Percentiles rank a stretch among this genome's conserved stretches.
Evolutionary conservation across 768 basidiomycete genomes (phyloP).

Genomic region (Fomitopsis pulvina): DNA sequence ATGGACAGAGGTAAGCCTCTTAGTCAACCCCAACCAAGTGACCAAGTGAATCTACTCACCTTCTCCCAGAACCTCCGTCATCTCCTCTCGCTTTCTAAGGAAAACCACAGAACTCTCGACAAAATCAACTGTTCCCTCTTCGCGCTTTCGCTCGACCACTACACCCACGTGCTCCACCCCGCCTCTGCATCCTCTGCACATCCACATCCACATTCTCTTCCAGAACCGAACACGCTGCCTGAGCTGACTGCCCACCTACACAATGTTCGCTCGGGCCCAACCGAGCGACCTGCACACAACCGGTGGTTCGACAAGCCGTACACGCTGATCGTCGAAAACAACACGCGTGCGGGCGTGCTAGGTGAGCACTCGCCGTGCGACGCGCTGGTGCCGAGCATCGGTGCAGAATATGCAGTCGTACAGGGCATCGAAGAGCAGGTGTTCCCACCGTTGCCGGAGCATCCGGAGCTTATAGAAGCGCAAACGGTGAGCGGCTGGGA

Average conservation of each 20-base stretch:
- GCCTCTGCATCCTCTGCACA: not conserved
- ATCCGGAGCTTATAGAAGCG: conserved; percentile 3
- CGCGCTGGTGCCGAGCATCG: conserved; percentile 83
- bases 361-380: conserved; percentile 92
- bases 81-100: conserved; percentile 59
- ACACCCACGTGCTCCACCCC: conserved; percentile 31
- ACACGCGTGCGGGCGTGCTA: conserved; percentile 75
- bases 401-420: conserved; percentile 75
- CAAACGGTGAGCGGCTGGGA: conserved; percentile 37
- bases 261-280: conserved; percentile 59
- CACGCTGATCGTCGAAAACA: conserved; percentile 77
- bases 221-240: conserved; percentile 15
- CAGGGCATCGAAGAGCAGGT: conserved; percentile 51
- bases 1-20: conserved; percentile 64
- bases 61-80: conserved; percentile 60
- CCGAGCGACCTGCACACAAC: conserved; percentile 47
- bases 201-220: conserved; percentile 4
- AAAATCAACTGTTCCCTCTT: conserved; percentile 72
- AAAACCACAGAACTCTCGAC: conserved; percentile 54
- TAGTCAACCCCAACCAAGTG: not conserved
- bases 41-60: not conserved
- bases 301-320: conserved; percentile 90
- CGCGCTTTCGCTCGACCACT: conserved; percentile 75
- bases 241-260: conserved; percentile 70
- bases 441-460: conserved; percentile 25